These are phyloP conservation scores for Limnanthes douglasii DNA, from an alignment of 345 rosid species.

Conservation along the genomic window DNA sequence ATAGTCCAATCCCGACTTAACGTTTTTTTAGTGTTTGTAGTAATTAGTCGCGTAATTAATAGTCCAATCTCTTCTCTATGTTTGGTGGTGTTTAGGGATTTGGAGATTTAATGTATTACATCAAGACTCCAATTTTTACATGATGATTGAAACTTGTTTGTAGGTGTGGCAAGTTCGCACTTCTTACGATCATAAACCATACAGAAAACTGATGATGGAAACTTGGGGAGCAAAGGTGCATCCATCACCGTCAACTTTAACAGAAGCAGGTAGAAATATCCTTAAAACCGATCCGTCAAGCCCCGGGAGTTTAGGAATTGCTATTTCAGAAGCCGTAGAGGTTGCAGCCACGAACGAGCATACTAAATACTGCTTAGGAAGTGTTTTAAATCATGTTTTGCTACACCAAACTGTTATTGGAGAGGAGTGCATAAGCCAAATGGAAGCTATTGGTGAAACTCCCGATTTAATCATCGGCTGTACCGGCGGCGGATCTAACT, in stretches of 20 bases:
- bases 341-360: conserved; percentile 54
- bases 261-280: conserved; percentile 59
- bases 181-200: conserved; percentile 86
- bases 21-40: too few relatives aligned
- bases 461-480: conserved; percentile 90
- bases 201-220: conserved; percentile 91
- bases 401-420: conserved; percentile 91
- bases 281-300: conserved; percentile 50
- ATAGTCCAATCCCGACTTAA: too few relatives aligned
- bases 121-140: neutral
- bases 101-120: neutral
- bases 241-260: conserved; percentile 67
- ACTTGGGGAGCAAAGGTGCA: conserved; percentile 97
- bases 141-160: neutral
- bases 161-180: conserved; percentile 99
- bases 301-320: conserved; percentile 93
- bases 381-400: conserved; percentile 87
- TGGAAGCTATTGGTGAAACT: conserved; percentile 71
- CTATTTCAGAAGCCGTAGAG: conserved; percentile 95
- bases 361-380: conserved; percentile 82
- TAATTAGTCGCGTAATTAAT: too few relatives aligned
- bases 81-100: neutral
- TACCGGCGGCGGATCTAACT: conserved; percentile 93
- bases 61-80: too few relatives aligned
- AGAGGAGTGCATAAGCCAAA: conserved; percentile 75